phyloP scores from a whole-genome alignment of 768 basidiomycete species.

The Fomitopsis serialis region DNA sequence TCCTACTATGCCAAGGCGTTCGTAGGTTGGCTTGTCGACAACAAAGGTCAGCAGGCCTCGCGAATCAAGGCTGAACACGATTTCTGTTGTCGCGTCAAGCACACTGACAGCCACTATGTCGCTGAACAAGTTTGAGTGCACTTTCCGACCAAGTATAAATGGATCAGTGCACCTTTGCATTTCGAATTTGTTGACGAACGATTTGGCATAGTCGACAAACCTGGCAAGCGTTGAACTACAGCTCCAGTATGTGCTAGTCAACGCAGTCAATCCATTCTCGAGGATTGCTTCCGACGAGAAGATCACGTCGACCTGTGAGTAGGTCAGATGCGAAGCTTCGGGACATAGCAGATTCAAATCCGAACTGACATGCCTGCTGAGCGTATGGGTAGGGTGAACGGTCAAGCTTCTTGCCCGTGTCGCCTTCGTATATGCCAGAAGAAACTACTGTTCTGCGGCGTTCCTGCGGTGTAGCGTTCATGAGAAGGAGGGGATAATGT shows the following conservation, averaged over 20 bases:
- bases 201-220: conserved; percentile 32
- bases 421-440: background rate
- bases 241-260: conserved; percentile 42
- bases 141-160: background rate
- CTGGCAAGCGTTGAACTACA: conserved; percentile 39
- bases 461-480: background rate
- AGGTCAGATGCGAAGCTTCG: background rate
- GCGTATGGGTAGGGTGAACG: conserved; percentile 39
- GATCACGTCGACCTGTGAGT: conserved; percentile 52
- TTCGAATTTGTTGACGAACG: conserved; percentile 21
- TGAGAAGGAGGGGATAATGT: background rate
- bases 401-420: background rate
- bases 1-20: conserved; percentile 57
- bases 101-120: conserved; percentile 13
- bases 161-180: conserved; percentile 21
- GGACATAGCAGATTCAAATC: background rate
- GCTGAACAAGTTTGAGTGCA: conserved; percentile 4
- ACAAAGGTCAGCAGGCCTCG: conserved; percentile 55
- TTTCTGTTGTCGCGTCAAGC: conserved; percentile 28
- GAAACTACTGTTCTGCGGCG: background rate
- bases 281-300: conserved; percentile 42
- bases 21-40: conserved; percentile 52
- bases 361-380: conserved; percentile 38
- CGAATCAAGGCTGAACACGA: conserved; percentile 67
- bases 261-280: conserved; percentile 32